Evolutionary conservation across 225 moss, liverwort and hornwort genomes (phyloP), one percentile per base, ranked within the genome.

Genomic region (Ulota crispa): DNA sequence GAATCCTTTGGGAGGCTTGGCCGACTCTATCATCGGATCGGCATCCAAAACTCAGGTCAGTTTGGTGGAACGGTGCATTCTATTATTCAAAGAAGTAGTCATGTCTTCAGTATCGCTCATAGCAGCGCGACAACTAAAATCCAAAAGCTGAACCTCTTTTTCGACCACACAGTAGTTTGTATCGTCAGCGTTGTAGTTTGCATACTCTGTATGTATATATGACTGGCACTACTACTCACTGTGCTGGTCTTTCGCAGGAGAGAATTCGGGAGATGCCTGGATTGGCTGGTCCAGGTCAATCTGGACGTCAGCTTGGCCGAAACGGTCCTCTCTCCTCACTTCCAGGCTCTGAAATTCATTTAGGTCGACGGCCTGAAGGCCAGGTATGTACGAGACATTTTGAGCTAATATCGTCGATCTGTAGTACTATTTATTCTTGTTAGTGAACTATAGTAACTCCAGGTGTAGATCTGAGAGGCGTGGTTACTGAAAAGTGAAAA

Each of bases 41-140:
- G 92, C 94, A 20, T 94, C 98, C 34, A 99, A 96, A 85, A 92
- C 96, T 61, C 98, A 98, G 93, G 98, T 94, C 34, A 27, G 87
- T 86, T 64, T 45, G 26, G 23, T 30, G 72, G 72, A 37, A 5
- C 21, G 68, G 43, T 47, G 64, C 37, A 62, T 36, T 70, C 11
- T 28, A 64, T 64, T 78, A 68, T 28, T 7, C 3, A 34, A 26
- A n/a, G 27, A 5, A 12, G 3, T 41, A 6, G 23, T 39, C 18
- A 5, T 82, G 72, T 66, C 20, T 63, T n/a, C 53, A 50, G 77
- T 30, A 15, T 41, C 60, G 41, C 31, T 11, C 47, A 72, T 9
- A 30, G 74, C 54, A 28, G 31, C 62, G 82, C 53, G 68, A 61
- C 47, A 6, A 19, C 18, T 21, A 34, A 52, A 32, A 34, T 53